Evolutionary conservation across 805 yeast species (phyloP).

Genomic region (Metschnikowia noctiluminum): DNA sequence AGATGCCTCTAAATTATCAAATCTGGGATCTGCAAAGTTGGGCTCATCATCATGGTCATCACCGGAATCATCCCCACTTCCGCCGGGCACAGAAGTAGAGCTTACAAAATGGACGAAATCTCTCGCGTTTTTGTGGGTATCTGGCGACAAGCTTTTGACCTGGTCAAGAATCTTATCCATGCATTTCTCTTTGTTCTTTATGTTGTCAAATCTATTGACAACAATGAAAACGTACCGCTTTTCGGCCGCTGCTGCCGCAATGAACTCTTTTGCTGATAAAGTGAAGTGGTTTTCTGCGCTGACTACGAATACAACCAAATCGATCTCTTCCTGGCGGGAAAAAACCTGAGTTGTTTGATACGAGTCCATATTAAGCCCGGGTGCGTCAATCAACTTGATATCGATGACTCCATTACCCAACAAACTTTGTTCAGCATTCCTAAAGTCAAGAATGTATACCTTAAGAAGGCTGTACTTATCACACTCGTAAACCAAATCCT

Average conservation of each 20-base stretch:
- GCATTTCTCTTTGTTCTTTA: constrained; percentile 78
- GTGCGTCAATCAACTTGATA: constrained; percentile 92
- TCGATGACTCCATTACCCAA: constrained; percentile 89
- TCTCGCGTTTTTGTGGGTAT: constrained; percentile 80
- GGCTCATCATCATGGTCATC: constrained; percentile 26
- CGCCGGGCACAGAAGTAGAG: constrained; percentile 48
- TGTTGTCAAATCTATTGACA: constrained; percentile 87
- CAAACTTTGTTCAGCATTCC: constrained; percentile 65
- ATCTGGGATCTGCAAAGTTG: constrained; percentile 53
- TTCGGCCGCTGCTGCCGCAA: constrained; percentile 84
- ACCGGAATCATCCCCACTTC: constrained; percentile 27
- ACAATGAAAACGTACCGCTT: constrained; percentile 91
- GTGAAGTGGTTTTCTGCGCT: constrained; percentile 96
- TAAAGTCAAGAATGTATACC: constrained; percentile 75
- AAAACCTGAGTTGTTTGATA: constrained; percentile 93
- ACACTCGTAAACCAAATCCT: constrained; percentile 67
- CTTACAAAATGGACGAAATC: constrained; percentile 94
- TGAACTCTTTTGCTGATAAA: constrained; percentile 88
- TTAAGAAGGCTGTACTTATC: constrained; percentile 71
- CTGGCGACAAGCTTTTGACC: constrained; percentile 82
- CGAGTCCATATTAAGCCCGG: constrained; percentile 91
- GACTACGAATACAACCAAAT: constrained; percentile 91
- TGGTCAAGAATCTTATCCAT: constrained; percentile 75
- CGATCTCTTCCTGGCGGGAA: constrained; percentile 95
- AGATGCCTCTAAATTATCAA: constrained; percentile 81